Evolutionary conservation across 2,329 filamentous ascomycete species (phyloP), one percentile per base, ranked within the genome.

Genomic region (Xylaria sp.): DNA sequence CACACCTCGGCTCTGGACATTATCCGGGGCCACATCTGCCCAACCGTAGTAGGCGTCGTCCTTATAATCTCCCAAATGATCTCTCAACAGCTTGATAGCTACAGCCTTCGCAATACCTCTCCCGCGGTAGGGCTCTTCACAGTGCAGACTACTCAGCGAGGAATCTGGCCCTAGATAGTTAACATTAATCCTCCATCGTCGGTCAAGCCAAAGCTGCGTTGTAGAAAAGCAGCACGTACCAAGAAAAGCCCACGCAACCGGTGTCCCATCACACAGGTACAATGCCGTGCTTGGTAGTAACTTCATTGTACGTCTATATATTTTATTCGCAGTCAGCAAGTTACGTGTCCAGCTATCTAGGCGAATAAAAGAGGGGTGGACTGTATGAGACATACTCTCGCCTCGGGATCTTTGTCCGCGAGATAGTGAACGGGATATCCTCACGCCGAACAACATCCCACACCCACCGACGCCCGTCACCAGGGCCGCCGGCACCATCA

Each of bases 231-330:
- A 45, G 66, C 31, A 74, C 75, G 46, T 68, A 79, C 82, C 80
- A 4, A 86, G 71, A 53, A 92, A 90, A 0, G 83, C 84, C 89
- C 89, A 92, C 0, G 88, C 86, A 4, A 91, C 76, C 0, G 83
- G 80, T 1, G 76, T 81, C 1, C 78, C 80, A 17, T 83, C 79
- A 1, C 74, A 70, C 0, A 78, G 71, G 55, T 82, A 80, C 19
- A 87, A 75, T 1, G 79, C 77, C 38, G 79, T 72, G 64, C 79
- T 85, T 2, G 83, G 83, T 43, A 84, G 53, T 9, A 57, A 33
- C 40, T 61, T 67, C 49, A 67, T 53, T 1, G 65, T 67, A 17
- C 59, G 65, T 38, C 65, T 67, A 7, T 12, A 52, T 31, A n/a
- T 31, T 5, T 9, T 5, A 31, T 4, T 31, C 28, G 5, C 21